phyloP scores from a whole-genome alignment of 2,329 filamentous ascomycete genomes.

The Aspergillus niger region DNA sequence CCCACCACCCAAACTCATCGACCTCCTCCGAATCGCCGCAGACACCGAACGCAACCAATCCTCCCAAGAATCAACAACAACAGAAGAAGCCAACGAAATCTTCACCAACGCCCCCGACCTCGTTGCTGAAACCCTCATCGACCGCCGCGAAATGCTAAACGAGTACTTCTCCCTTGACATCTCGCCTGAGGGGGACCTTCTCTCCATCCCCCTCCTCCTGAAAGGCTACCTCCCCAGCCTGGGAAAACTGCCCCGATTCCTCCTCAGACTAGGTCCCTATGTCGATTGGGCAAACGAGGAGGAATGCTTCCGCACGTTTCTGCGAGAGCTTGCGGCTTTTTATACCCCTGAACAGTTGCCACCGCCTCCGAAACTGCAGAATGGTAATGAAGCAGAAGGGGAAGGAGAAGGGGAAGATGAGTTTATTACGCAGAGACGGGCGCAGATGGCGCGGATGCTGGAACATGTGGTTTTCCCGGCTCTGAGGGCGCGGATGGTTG shows the following conservation, averaged over 20 bases:
- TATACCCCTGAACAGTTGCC: constrained; percentile 88
- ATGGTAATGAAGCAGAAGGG: constrained; percentile 28
- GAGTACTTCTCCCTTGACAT: constrained; percentile 93
- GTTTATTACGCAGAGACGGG: constrained; percentile 56
- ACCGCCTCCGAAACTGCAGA: constrained; percentile 26
- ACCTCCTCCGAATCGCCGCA: constrained; percentile 72
- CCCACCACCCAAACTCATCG: constrained; percentile 69
- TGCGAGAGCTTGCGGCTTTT: constrained; percentile 84
- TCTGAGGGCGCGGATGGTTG: constrained; percentile 78
- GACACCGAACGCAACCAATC: constrained; percentile 64
- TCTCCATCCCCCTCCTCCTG: constrained; percentile 78
- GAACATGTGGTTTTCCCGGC: constrained; percentile 90
- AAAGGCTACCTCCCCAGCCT: constrained; percentile 87
- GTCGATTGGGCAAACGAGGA: constrained; percentile 87
- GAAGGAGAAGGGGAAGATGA: constrained; percentile 39
- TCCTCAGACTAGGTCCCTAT: constrained; percentile 82
- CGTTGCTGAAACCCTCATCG: constrained; percentile 69
- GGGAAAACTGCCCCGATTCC: constrained; percentile 83
- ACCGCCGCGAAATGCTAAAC: constrained; percentile 78
- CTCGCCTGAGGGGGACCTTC: constrained; percentile 72
- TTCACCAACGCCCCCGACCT: constrained; percentile 66
- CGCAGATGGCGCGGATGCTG: constrained; percentile 71
- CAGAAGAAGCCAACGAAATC: constrained; percentile 56
- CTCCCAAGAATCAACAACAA: constrained; percentile 9
- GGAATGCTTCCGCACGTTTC: constrained; percentile 78